Conservation (phyloP, 495 filamentous ascomycete genomes). For the Talaromyces liani region DNA sequence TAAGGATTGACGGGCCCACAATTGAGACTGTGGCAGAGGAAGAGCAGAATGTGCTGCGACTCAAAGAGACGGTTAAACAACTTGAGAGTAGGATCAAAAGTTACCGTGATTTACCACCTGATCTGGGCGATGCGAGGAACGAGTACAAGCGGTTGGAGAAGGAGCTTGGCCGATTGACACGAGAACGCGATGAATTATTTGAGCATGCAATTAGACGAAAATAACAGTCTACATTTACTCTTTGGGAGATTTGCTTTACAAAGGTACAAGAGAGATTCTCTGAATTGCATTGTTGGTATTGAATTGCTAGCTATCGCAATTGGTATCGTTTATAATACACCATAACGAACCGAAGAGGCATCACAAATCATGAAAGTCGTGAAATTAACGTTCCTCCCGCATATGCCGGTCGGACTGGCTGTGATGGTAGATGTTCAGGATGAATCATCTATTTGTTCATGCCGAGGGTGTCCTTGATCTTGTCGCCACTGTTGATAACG, state of each 20-base stretch:
- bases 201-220: conserved; percentile 28
- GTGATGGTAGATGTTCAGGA: neutral
- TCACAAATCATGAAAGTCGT: conserved; percentile 4
- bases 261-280: neutral
- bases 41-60: conserved; percentile 29
- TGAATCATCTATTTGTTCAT: conserved; percentile 35
- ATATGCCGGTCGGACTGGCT: neutral
- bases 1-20: conserved; percentile 26
- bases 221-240: neutral
- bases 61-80: conserved; percentile 29
- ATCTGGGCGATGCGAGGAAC: conserved; percentile 55
- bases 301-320: conserved; percentile 10
- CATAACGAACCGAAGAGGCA: conserved; percentile 16
- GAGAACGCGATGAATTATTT: conserved; percentile 60
- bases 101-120: conserved; percentile 64
- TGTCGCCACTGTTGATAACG: conserved; percentile 38
- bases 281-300: neutral
- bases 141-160: conserved; percentile 57
- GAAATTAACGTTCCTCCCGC: neutral
- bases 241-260: no score
- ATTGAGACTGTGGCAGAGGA: conserved; percentile 44
- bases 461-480: conserved; percentile 52
- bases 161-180: conserved; percentile 50
- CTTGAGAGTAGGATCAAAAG: conserved; percentile 48
- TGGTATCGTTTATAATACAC: conserved; percentile 23